Percentiles rank a stretch among this genome's conserved stretches.
These are phyloP conservation scores for Torulaspora microellipsoides DNA, from an alignment of 805 yeast species.

Conservation along the genomic window DNA sequence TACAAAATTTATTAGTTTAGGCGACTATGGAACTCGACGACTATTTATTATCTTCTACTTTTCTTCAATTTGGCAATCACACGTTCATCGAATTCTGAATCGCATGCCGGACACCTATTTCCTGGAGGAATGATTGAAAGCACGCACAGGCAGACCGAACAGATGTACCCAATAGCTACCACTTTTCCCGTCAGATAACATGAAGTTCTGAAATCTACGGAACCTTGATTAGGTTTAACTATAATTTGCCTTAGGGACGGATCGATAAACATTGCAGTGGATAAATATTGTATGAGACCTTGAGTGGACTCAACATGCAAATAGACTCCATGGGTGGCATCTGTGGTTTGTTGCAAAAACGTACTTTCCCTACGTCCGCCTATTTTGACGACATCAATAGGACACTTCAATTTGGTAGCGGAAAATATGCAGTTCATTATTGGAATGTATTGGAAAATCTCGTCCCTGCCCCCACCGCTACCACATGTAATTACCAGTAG, in stretches of 20 bases:
- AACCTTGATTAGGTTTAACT: constrained; percentile 74
- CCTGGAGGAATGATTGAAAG: constrained; percentile 64
- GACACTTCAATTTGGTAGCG: constrained; percentile 85
- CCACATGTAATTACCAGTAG: constrained; percentile 48
- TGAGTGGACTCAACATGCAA: constrained; percentile 59
- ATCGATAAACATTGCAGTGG: constrained; percentile 81
- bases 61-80: constrained; percentile 54
- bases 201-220: constrained; percentile 91
- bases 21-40: constrained; percentile 35
- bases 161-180: constrained; percentile 90
- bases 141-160: constrained; percentile 86
- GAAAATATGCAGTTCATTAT: constrained; percentile 95
- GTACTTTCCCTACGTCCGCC: constrained; percentile 51
- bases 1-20: constrained; percentile 36
- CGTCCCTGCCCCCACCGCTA: constrained; percentile 62
- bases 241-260: constrained; percentile 75
- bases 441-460: constrained; percentile 78
- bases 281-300: constrained; percentile 78
- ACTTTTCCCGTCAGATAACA: constrained; percentile 88
- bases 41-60: constrained; percentile 37
- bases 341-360: constrained; percentile 91
- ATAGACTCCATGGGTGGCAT: constrained; percentile 89
- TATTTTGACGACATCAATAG: constrained; percentile 86
- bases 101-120: constrained; percentile 81
- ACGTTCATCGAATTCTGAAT: constrained; percentile 63